Conservation (phyloP, 805 yeast species). For the Jamesozyma rosinii region DNA sequence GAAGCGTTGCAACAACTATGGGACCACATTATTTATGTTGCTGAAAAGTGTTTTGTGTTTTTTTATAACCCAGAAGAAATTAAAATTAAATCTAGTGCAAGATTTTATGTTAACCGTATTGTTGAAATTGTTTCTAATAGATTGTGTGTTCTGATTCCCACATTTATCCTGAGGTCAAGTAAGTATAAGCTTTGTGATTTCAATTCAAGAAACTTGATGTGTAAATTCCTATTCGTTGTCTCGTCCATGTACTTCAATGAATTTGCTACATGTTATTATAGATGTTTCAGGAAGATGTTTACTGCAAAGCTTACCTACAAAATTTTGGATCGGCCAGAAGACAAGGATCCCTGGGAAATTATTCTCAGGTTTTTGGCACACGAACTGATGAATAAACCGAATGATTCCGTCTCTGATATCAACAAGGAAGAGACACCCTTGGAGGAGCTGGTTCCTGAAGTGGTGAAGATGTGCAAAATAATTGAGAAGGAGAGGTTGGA, state of each 20-base stretch:
- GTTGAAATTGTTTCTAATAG: constrained; percentile 23
- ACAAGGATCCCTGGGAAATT: constrained; percentile 21
- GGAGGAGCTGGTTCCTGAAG: constrained; percentile 3
- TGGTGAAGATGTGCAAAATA: constrained; percentile 1
- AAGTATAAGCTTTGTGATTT: constrained; percentile 10
- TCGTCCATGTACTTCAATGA: constrained; percentile 26
- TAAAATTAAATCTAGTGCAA: constrained; percentile 11
- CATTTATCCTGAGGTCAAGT: constrained; percentile 20
- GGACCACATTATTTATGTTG: constrained; percentile 15
- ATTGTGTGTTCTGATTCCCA: constrained; percentile 20
- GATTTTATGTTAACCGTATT: constrained; percentile 23
- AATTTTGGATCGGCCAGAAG: constrained; percentile 16
- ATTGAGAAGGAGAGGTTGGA: background rate
- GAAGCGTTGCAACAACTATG: constrained; percentile 14
- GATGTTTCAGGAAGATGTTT: constrained; percentile 26
- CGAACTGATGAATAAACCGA: constrained; percentile 9
- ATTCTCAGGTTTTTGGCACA: constrained; percentile 19
- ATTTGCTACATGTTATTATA: constrained; percentile 24
- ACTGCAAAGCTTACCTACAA: constrained; percentile 23
- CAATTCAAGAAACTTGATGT: constrained; percentile 10
- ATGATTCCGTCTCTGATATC: constrained; percentile 1
- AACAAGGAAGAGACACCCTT: constrained; percentile 5
- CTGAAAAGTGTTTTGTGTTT: constrained; percentile 15
- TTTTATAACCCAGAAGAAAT: constrained; percentile 9
- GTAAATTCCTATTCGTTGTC: constrained; percentile 15